Evolutionary conservation across 768 basidiomycete species (phyloP).

Genomic region (Mycena chlorophos): DNA sequence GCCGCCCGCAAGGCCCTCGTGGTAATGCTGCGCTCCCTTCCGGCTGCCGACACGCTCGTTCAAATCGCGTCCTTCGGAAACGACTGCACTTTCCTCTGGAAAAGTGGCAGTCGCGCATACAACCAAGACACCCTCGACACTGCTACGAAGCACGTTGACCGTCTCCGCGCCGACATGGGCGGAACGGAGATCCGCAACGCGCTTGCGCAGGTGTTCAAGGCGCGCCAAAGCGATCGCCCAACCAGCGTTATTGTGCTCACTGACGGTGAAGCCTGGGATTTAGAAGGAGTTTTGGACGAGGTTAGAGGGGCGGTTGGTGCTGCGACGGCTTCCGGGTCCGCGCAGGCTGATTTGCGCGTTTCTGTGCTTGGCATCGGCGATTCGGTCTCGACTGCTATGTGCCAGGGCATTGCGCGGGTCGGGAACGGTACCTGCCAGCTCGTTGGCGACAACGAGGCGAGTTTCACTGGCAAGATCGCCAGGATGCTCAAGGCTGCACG

Average conservation of each 20-base stretch:
- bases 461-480: conserved; percentile 40
- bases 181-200: too few relatives aligned
- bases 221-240: conserved; percentile 33
- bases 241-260: conserved; percentile 46
- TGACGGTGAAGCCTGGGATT: conserved; percentile 36
- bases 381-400: conserved; percentile 39
- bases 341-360: conserved; percentile 36
- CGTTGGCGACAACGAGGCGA: conserved; percentile 42
- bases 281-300: conserved; percentile 12
- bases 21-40: too few relatives aligned
- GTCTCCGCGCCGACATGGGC: too few relatives aligned
- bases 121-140: too few relatives aligned
- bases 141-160: too few relatives aligned
- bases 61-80: too few relatives aligned
- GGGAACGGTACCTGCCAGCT: conserved; percentile 43
- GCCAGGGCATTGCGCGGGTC: conserved; percentile 39
- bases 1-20: too few relatives aligned
- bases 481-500: conserved; percentile 42
- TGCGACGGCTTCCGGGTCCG: too few relatives aligned
- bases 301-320: conserved; percentile 27
- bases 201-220: too few relatives aligned
- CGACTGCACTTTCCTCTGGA: too few relatives aligned
- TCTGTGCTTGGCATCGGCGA: conserved; percentile 50
- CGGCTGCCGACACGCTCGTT: too few relatives aligned
- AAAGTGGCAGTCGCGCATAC: too few relatives aligned